A percentile compares a stretch with the other conserved stretches of the same genome.
These are phyloP conservation scores for Pseudisothecium myosuroides DNA, from an alignment of 225 moss, liverwort and hornwort genomes.

Conservation along the genomic window DNA sequence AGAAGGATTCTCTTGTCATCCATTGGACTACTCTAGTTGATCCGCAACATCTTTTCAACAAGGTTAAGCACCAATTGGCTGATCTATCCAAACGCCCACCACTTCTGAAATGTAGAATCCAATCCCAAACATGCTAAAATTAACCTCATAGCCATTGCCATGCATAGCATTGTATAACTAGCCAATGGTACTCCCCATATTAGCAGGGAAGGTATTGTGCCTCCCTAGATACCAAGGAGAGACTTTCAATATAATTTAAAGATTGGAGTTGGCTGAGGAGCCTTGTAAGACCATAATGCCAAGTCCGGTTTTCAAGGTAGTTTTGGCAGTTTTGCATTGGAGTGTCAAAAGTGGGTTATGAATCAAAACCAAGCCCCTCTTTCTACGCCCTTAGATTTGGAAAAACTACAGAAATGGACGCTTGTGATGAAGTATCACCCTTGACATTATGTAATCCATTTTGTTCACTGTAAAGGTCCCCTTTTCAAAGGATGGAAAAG, in stretches of 20 bases:
- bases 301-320: no score
- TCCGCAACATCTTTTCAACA: accelerated
- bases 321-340: no score
- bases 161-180: not conserved
- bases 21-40: accelerated
- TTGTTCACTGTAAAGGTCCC: not conserved
- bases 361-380: no score
- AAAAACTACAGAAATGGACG: no score
- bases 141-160: no score
- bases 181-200: accelerated
- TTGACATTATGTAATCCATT: no score
- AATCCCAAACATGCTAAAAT: not conserved
- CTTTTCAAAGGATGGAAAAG: not conserved
- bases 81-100: not conserved
- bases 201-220: no score
- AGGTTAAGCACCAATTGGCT: accelerated
- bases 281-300: not conserved
- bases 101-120: not conserved
- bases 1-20: not conserved
- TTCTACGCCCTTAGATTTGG: no score
- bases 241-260: not conserved
- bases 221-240: accelerated
- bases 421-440: no score
- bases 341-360: no score
- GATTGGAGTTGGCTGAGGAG: accelerated